Conservation (phyloP, 306 rosid species). For the Carpinus viminea region DNA sequence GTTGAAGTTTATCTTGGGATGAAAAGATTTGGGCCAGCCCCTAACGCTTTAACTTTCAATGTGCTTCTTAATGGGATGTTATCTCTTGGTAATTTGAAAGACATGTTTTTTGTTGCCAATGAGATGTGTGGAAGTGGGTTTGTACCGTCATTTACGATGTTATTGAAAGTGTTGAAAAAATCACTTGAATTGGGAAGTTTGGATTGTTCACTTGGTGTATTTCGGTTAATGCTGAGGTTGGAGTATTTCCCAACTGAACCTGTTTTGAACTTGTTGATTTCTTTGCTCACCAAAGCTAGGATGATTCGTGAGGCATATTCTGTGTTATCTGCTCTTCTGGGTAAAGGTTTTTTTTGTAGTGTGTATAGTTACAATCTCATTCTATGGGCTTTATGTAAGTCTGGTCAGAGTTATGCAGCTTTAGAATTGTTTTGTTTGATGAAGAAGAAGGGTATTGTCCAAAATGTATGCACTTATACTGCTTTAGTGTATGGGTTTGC, state of each 20-base stretch:
- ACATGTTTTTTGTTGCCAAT: conserved; percentile 33
- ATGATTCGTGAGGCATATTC: conserved; percentile 31
- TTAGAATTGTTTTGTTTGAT: conserved; percentile 37
- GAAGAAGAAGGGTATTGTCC: conserved; percentile 44
- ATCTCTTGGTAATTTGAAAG: conserved; percentile 27
- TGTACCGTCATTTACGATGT: conserved; percentile 35
- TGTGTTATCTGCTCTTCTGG: conserved; percentile 23
- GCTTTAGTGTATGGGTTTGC: conserved; percentile 49
- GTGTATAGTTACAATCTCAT: conserved; percentile 36
- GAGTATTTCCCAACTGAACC: conserved; percentile 36
- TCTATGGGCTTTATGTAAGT: conserved; percentile 46
- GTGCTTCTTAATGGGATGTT: conserved; percentile 43
- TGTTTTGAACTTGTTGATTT: conserved; percentile 32
- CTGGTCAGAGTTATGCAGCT: conserved; percentile 37
- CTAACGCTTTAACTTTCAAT: conserved; percentile 49
- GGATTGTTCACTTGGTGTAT: conserved; percentile 25
- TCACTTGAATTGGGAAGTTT: conserved; percentile 26
- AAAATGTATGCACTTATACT: conserved; percentile 43
- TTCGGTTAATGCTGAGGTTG: conserved; percentile 42
- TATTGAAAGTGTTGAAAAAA: conserved; percentile 39
- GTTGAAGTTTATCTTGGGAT: conserved; percentile 39
- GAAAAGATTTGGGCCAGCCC: conserved; percentile 43
- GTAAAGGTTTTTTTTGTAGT: conserved; percentile 22
- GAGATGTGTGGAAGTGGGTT: conserved; percentile 42
- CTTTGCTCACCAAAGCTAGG: conserved; percentile 36